These are phyloP conservation scores for Backusella australiensis DNA, from an alignment of 192 early-diverging fungal genomes.

Conservation along the genomic window DNA sequence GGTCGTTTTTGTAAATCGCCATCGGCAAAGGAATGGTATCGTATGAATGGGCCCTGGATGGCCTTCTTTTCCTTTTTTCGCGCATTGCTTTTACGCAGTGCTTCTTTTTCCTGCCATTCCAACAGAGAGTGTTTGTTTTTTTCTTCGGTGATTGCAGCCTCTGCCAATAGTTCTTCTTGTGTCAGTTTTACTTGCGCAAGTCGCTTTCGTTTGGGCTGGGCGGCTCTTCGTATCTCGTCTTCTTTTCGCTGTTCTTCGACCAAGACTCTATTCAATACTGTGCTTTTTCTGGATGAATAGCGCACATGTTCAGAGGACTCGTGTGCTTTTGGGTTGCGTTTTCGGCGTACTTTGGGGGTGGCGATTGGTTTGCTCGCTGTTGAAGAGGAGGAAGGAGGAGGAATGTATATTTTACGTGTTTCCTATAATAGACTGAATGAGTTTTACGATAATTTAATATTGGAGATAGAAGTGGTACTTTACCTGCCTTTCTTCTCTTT, in stretches of 20 bases:
- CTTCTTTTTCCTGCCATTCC: conserved; percentile 51
- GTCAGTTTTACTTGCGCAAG: conserved; percentile 39
- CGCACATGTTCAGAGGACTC: conserved; percentile 34
- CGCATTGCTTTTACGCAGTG: conserved; percentile 40
- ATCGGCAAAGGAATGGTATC: conserved; percentile 49
- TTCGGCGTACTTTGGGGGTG: not conserved
- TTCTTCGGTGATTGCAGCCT: conserved; percentile 52
- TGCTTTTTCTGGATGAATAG: conserved; percentile 49
- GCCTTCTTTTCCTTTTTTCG: conserved; percentile 35
- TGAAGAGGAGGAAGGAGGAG: not conserved
- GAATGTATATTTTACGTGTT: conserved; percentile 20
- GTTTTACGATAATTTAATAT: not conserved
- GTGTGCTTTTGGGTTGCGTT: not conserved
- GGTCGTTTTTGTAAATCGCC: conserved; percentile 36
- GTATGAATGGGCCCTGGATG: conserved; percentile 40
- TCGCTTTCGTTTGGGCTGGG: conserved; percentile 45
- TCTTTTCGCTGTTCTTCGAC: conserved; percentile 43
- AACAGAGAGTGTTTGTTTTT: conserved; percentile 47
- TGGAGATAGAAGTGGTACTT: not conserved
- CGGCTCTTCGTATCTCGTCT: conserved; percentile 21
- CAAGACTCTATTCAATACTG: conserved; percentile 46
- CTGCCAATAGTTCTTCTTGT: conserved; percentile 51
- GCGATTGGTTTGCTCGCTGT: not conserved
- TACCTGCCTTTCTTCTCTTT: conserved; percentile 39
- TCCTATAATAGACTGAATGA: not conserved